These are phyloP conservation scores for Hygrocybe coccinea DNA, from an alignment of 768 basidiomycete species.

Conservation along the genomic window DNA sequence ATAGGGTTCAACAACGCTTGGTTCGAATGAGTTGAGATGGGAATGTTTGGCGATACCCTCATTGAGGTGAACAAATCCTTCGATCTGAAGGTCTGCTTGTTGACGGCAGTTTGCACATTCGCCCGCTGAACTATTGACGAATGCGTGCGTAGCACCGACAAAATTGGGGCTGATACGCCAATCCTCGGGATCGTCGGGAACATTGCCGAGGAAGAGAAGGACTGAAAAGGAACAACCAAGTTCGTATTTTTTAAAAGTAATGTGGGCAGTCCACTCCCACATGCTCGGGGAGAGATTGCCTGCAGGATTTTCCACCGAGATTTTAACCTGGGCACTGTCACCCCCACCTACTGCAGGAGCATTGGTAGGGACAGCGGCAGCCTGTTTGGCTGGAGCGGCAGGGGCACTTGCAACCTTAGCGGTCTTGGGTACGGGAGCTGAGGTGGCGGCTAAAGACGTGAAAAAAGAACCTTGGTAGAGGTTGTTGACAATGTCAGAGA, in stretches of 20 bases:
- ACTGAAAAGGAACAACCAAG: slow-evolving; percentile 41
- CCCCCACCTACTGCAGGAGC: neutral
- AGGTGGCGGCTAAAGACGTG: slow-evolving; percentile 4
- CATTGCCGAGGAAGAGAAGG: slow-evolving; percentile 43
- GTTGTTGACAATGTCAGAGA: slow-evolving; percentile 30
- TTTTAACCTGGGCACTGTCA: neutral
- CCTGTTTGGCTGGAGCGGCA: neutral
- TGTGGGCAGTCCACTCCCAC: slow-evolving; percentile 42
- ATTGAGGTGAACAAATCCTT: slow-evolving; percentile 46
- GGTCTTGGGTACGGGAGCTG: neutral
- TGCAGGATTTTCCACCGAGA: neutral
- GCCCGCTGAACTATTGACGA: slow-evolving; percentile 32
- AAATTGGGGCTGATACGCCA: slow-evolving; percentile 35
- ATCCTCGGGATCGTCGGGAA: slow-evolving; percentile 32
- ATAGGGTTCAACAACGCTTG: slow-evolving; percentile 38
- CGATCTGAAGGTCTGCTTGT: slow-evolving; percentile 28
- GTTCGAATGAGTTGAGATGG: slow-evolving; percentile 31
- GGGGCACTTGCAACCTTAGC: slow-evolving; percentile 2
- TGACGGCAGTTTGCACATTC: slow-evolving; percentile 39
- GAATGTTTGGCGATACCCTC: slow-evolving; percentile 28
- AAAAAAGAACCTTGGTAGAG: slow-evolving; percentile 30
- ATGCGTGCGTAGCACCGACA: slow-evolving; percentile 43
- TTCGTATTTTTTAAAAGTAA: slow-evolving; percentile 41
- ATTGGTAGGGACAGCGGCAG: neutral
- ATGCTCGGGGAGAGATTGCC: neutral